Base-by-base conservation (phyloP, 441 rosid genomes). In the Raphanus hybrid region DNA sequence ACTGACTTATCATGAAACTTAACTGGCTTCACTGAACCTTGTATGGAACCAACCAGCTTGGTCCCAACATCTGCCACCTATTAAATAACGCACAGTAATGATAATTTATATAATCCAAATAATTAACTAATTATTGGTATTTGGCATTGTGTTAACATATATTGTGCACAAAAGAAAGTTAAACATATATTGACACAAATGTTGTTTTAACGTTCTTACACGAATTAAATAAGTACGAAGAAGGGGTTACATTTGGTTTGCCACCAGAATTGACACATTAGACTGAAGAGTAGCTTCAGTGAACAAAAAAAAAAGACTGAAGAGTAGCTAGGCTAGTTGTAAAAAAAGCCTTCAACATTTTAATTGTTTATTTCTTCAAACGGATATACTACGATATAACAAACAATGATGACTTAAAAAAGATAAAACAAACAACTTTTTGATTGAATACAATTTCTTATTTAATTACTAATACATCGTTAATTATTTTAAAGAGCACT, bases 11-110 rank as follows among this genome's bases (percentile, higher is more conserved):
- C 82, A 64, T 78, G 79, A 43, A 88, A 55, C 39, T 87, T 78
- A 3, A 85, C 94, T 15, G 85, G 82, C 85, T 90, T 92, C 70
- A 90, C 85, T 2, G 97, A 84, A 70, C 96, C 97, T 82, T 87
- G 96, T 78, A 92, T 87, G 64, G 83, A 89, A 62, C 97, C 96
- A 43, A 86, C 92, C 73, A 92, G 63, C 74, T 87, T 87, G 10
- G 77, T 76, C 68, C 82, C 89, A 70, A 86, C 20, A 78, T 86
- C 87, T 0, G 96, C 95, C 61, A 89, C 91, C 96, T 90, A 50
- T 63, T 61, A 45, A 41, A 39, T 37, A 18, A 23, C 29, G 27
- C 61, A 39, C 64, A 27, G 11, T 69, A 15, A 2, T 43, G 15
- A 15, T 27, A 50, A 61, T 41, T 32, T 59, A 10, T 60, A 29